phyloP scores from a whole-genome alignment of 352 stramenopile species.

The Globisporangium barbulae region DNA sequence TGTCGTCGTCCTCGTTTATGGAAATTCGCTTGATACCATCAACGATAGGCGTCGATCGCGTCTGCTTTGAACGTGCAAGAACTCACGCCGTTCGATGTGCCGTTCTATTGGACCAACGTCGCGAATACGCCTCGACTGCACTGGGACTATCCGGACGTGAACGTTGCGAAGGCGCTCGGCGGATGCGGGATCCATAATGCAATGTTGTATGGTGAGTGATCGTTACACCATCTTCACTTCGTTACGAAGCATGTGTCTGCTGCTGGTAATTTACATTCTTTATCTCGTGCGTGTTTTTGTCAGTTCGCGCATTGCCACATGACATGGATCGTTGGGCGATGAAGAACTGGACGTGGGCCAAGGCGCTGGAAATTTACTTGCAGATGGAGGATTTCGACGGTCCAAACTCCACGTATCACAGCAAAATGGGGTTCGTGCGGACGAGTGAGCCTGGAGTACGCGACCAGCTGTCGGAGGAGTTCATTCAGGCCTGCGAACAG shows the following conservation, averaged over 20 bases:
- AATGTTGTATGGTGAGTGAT: slow-evolving; percentile 82
- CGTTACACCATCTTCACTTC: neutral
- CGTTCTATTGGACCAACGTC: slow-evolving; percentile 83
- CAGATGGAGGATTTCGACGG: slow-evolving; percentile 73
- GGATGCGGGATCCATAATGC: slow-evolving; percentile 90
- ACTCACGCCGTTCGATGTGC: slow-evolving; percentile 81
- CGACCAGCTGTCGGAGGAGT: slow-evolving; percentile 37
- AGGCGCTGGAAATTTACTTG: slow-evolving; percentile 69
- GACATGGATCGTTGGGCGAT: slow-evolving; percentile 83
- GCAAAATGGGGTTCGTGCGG: slow-evolving; percentile 45
- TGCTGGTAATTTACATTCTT: slow-evolving; percentile 1
- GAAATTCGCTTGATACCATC: neutral
- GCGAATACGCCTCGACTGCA: slow-evolving; percentile 62
- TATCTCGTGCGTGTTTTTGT: neutral
- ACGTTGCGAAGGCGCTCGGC: slow-evolving; percentile 82
- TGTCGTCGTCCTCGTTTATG: neutral
- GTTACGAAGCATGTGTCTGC: neutral
- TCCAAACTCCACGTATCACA: slow-evolving; percentile 50
- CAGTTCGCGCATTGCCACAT: slow-evolving; percentile 61
- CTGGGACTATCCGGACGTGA: slow-evolving; percentile 77
- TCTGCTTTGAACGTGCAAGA: slow-evolving; percentile 32
- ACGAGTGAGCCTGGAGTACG: slow-evolving; percentile 41
- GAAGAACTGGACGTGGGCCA: slow-evolving; percentile 69
- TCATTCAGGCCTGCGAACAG: slow-evolving; percentile 49
- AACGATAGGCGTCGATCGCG: slow-evolving; percentile 31